Base-by-base conservation (phyloP, 257 asterid species). In the Solanum rostratum region DNA sequence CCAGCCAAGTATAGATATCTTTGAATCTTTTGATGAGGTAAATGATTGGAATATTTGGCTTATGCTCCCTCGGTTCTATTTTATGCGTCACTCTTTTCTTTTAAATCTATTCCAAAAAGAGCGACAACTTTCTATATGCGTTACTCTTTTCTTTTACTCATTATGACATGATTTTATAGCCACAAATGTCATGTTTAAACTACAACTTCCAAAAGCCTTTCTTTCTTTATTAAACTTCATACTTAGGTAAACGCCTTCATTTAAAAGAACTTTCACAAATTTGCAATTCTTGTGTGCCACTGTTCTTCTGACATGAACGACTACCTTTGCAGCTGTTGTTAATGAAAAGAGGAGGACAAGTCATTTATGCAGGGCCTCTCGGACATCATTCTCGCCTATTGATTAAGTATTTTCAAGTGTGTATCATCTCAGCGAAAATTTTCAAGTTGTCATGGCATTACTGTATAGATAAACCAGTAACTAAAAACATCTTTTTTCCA, bases 331-430 rank as follows among this genome's bases (percentile, higher is more conserved):
- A 95, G 98, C 90, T 95, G 16, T 71, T 95, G 89, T 76, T 95
- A 90, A 90, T 95, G 98, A 95, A 94, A 92, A 92, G 97, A 88
- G 98, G 98, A 88, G 98, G 98, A 57, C 98, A 92, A 83, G 94
- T 91, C 27, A 88, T 88, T 27, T 95, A 94, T 81, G 91, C 89
- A 2, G 98, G 98, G 79, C 93, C 98, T 78, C 98, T 95, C 14
- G 98, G 98, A 27, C 93, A 91, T 84, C 94, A 89, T 74, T 95
- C 98, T 78, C 87, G 85, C 84, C 83, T 84, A 82, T 86, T 95
- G 84, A 82, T 93, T 5, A 92, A 92, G 69, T 91, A 95, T 85
- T 95, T 95, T 82, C 91, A 94, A 84, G 98, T 95, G 86, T 89
- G 96, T 88, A 29, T 78, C 83, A 53, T 63, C 18, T 76, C 82